phyloP scores from a whole-genome alignment of 352 stramenopile species.

The Globisporangium canariense region DNA sequence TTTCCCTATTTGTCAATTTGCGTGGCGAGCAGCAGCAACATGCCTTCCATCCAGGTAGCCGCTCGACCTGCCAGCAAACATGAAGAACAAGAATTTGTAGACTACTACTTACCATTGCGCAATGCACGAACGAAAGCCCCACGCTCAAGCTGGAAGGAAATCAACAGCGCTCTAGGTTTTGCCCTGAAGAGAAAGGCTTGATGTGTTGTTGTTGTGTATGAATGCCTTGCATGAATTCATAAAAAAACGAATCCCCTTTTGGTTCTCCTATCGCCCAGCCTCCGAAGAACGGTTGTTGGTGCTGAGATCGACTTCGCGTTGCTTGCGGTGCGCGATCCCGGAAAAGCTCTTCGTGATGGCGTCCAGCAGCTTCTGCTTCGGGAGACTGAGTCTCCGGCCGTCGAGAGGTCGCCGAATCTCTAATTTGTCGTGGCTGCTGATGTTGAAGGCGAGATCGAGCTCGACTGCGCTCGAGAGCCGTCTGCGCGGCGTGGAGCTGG shows the following conservation, averaged over 20 bases:
- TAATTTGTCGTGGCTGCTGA: constrained; percentile 14
- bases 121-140: not conserved
- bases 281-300: not conserved
- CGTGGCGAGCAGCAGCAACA: not conserved
- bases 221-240: too few relatives aligned
- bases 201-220: not conserved
- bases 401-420: not conserved
- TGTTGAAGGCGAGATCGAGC: constrained; percentile 45
- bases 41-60: not conserved
- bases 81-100: constrained; percentile 8
- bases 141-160: not conserved
- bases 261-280: not conserved
- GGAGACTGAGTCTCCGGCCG: constrained; percentile 38
- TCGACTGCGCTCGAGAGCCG: constrained; percentile 49
- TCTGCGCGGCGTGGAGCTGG: constrained; percentile 38
- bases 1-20: not conserved
- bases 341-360: constrained; percentile 52
- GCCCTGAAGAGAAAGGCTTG: not conserved
- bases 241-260: not conserved
- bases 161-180: not conserved
- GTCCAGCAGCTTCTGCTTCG: constrained; percentile 68
- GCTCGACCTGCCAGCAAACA: not conserved
- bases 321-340: not conserved
- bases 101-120: constrained; percentile 5
- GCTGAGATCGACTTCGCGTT: not conserved